These are phyloP conservation scores for Pyrus bretschneideri DNA, from an alignment of 306 rosid genomes.

Conservation along the genomic window DNA sequence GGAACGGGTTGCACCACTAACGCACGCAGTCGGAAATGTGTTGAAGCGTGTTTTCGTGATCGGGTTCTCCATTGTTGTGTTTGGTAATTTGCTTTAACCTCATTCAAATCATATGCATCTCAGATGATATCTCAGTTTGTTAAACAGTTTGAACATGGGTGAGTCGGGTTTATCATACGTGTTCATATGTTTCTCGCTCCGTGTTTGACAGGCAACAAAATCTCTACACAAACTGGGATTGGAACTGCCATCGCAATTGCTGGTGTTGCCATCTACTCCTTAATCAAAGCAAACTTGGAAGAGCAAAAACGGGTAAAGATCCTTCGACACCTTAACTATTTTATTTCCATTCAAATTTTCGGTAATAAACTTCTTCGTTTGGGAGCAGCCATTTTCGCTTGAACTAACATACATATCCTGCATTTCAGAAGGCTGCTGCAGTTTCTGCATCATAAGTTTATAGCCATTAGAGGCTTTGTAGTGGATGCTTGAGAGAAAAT, in stretches of 20 bases:
- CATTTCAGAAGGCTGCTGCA: conserved; percentile 58
- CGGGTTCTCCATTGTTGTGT: conserved; percentile 68
- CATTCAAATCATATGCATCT: background rate
- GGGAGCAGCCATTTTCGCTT: background rate
- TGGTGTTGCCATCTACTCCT: conserved; percentile 70
- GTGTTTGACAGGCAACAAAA: conserved; percentile 47
- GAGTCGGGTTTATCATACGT: background rate
- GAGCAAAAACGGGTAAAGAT: conserved; percentile 48
- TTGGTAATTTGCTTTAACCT: conserved; percentile 35
- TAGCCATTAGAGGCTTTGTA: background rate
- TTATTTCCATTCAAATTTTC: background rate
- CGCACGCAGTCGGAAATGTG: conserved; percentile 79
- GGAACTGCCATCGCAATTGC: conserved; percentile 71
- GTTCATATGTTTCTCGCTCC: background rate
- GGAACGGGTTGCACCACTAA: conserved; percentile 71
- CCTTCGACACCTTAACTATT: background rate
- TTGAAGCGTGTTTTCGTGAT: conserved; percentile 79
- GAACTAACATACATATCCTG: conserved; percentile 2
- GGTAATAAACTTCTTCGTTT: background rate
- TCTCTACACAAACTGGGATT: conserved; percentile 69
- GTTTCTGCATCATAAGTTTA: conserved; percentile 25
- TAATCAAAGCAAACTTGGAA: conserved; percentile 66
- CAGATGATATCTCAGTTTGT: background rate
- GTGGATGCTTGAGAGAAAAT: background rate
- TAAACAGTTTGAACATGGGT: background rate